These are phyloP conservation scores for Neoboletus subvelutipes DNA, from an alignment of 768 basidiomycete genomes.

Conservation along the genomic window DNA sequence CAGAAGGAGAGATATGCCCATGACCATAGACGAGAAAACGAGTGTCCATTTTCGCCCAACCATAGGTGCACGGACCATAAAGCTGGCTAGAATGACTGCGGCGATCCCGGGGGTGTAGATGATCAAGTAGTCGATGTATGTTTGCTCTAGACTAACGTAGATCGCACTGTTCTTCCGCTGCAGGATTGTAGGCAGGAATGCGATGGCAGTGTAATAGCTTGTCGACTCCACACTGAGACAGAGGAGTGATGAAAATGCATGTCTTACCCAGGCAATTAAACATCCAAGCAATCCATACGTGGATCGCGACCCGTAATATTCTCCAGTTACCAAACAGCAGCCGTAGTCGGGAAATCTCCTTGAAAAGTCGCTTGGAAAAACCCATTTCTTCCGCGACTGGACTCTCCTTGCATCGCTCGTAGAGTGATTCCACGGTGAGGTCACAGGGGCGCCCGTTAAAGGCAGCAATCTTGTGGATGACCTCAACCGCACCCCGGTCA, in stretches of 20 bases:
- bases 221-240: background rate
- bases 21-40: constrained; percentile 11
- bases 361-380: background rate
- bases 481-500: constrained; percentile 13
- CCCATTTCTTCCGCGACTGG: background rate
- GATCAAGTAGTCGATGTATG: constrained; percentile 13
- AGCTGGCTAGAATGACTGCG: background rate
- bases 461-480: constrained; percentile 14
- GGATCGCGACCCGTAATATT: constrained; percentile 7
- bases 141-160: constrained; percentile 4
- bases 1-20: constrained; percentile 8
- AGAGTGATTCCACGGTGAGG: constrained; percentile 16
- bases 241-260: background rate
- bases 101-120: constrained; percentile 6
- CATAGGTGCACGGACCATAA: constrained; percentile 14
- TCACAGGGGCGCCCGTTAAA: constrained; percentile 10
- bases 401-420: constrained; percentile 2
- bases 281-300: constrained; percentile 17
- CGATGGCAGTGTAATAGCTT: constrained; percentile 1
- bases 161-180: constrained; percentile 14
- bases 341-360: constrained; percentile 11
- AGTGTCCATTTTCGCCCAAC: constrained; percentile 20
- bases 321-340: constrained; percentile 17
- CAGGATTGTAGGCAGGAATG: constrained; percentile 13
- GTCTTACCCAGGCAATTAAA: constrained; percentile 14